Base-by-base conservation (phyloP, 106 monocot species). In the Dioscorea dumetorum region DNA sequence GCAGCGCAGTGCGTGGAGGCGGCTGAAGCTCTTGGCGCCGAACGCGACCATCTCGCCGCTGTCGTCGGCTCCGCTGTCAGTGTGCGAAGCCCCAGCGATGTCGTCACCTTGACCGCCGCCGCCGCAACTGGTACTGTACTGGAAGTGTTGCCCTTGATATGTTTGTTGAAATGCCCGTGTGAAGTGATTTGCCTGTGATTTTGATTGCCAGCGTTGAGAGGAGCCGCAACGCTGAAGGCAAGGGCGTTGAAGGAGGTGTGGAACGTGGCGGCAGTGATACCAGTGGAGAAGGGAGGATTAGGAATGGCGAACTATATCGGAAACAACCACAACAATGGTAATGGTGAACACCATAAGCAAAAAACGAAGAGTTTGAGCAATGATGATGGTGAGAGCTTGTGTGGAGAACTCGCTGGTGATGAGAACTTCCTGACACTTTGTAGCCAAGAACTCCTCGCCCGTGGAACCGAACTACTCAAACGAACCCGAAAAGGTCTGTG, bases 181-280 rank as follows among this genome's bases (percentile, higher is more conserved):
- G 22, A 24, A 19, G 20, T 61, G 22, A 28, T 24, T 22, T 61
- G 22, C 5, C 28, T 61, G 28, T 31, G 61, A 8, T 22, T 22
- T 24, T 61, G 1, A 31, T 41, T 41, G 41, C 6, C 41, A 97
- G 97, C 97, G 2, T 63, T 99, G 70, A 72, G 97, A 76, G 97
- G 92, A 0, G 92, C 92, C 1, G 97, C 90, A 5, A 87, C 97
- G 0, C 48, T 92, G 72, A 99, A 88, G 82, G 97, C 97, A 10
- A 80, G 97, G 73, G 90, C 87, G 6, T 60, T 93, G 24, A 99
- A 92, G 76, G 97, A 99, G 50, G 97, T 90, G 17, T 99, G 97
- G 97, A 99, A 99, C 74, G 77, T 90, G 16, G 89, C 97, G 0
- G 92, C 97, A 0, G 92, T 99, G 7, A 89, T 99, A 48, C 97